Conservation (phyloP, 805 yeast genomes). For the Sugiyamaella americana region DNA sequence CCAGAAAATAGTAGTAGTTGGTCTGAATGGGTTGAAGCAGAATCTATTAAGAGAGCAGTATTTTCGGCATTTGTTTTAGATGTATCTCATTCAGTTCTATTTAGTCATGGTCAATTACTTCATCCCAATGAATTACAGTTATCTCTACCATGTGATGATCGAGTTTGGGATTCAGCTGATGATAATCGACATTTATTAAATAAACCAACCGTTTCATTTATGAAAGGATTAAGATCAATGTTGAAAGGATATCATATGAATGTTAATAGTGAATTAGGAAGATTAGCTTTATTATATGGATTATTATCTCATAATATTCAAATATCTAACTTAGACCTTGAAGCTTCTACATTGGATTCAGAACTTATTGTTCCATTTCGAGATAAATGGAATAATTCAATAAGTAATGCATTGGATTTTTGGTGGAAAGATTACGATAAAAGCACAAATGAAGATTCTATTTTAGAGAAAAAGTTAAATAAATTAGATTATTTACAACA, state of each 20-base stretch:
- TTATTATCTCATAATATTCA: slow-evolving; percentile 59
- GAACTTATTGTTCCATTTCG: neutral
- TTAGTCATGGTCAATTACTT: slow-evolving; percentile 60
- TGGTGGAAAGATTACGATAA: slow-evolving; percentile 41
- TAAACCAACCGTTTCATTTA: slow-evolving; percentile 35
- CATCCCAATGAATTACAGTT: slow-evolving; percentile 55
- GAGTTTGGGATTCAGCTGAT: slow-evolving; percentile 42
- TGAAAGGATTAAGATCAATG: slow-evolving; percentile 46
- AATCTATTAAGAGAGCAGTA: slow-evolving; percentile 69
- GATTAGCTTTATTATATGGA: slow-evolving; percentile 61
- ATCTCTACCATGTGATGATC: slow-evolving; percentile 58
- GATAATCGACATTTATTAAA: slow-evolving; percentile 14
- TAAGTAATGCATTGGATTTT: slow-evolving; percentile 61
- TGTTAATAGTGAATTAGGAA: slow-evolving; percentile 41
- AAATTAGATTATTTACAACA: neutral
- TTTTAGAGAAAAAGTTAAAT: neutral
- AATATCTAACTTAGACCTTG: slow-evolving; percentile 35
- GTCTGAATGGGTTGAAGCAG: slow-evolving; percentile 71
- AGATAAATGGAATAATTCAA: slow-evolving; percentile 60
- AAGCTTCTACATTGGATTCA: neutral
- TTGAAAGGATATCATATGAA: neutral
- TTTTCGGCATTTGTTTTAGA: slow-evolving; percentile 78
- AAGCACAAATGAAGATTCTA: neutral
- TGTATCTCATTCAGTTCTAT: slow-evolving; percentile 67
- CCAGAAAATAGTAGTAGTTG: slow-evolving; percentile 32